These are phyloP conservation scores for Helotiales sp. DNA, from an alignment of 2,329 filamentous ascomycete genomes.

Conservation along the genomic window DNA sequence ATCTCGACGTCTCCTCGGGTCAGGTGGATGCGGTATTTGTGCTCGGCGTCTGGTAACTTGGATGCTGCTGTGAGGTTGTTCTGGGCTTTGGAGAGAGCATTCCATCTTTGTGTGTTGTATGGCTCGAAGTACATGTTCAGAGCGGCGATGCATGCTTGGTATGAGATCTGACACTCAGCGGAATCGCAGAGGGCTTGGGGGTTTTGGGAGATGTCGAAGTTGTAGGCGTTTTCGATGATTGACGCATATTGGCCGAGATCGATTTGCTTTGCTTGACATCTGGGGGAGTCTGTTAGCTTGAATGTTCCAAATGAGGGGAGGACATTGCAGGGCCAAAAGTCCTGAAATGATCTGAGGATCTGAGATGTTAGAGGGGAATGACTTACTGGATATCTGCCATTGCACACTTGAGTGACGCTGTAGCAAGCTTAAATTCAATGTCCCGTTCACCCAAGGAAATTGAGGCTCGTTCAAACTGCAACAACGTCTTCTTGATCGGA, in stretches of 20 bases:
- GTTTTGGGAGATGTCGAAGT: background rate
- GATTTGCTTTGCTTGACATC: background rate
- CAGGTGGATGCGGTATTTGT: conserved; percentile 52
- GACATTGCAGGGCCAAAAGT: conserved; percentile 28
- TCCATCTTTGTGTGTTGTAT: conserved; percentile 45
- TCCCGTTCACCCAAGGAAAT: conserved; percentile 36
- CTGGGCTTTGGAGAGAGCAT: conserved; percentile 50
- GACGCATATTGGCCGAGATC: background rate
- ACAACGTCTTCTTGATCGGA: conserved; percentile 1
- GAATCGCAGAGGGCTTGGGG: conserved; percentile 4
- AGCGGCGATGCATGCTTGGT: conserved; percentile 41
- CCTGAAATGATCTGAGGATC: conserved; percentile 53
- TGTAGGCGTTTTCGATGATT: background rate
- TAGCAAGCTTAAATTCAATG: conserved; percentile 53
- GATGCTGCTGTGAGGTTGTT: conserved; percentile 49
- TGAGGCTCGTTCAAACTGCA: conserved; percentile 6
- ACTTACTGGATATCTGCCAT: conserved; percentile 57
- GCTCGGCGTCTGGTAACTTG: conserved; percentile 49
- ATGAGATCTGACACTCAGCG: conserved; percentile 41
- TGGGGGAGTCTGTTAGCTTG: background rate
- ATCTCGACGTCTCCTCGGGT: conserved; percentile 56
- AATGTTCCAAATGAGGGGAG: conserved; percentile 3
- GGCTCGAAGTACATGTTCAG: conserved; percentile 4
- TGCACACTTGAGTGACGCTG: conserved; percentile 56
- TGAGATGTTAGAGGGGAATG: conserved; percentile 49